Percentiles rank a stretch among this genome's conserved stretches.
phyloP scores from a whole-genome alignment of 129 eudicot genomes.

The Logfia minima region DNA sequence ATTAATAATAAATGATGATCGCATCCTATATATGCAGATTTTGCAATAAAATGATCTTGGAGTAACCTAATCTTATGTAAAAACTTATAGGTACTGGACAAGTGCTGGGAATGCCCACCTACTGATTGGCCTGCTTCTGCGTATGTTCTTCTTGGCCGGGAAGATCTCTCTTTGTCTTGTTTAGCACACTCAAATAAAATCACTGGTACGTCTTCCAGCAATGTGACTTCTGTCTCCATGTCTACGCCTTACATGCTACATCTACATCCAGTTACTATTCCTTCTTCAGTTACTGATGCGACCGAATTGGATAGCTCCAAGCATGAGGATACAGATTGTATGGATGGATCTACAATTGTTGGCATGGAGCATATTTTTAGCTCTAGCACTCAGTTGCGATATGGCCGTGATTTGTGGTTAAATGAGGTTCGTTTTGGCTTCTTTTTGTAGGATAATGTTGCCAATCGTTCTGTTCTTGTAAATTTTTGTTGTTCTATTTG shows the following conservation, averaged over 20 bases:
- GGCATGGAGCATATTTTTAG: conserved; percentile 98
- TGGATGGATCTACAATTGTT: conserved; percentile 76
- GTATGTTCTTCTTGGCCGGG: conserved; percentile 96
- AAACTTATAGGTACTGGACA: conserved; percentile 67
- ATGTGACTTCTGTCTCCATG: conserved; percentile 63
- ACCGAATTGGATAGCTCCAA: conserved; percentile 57
- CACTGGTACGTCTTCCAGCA: conserved; percentile 49
- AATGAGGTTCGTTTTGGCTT: conserved; percentile 67
- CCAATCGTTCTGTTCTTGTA: background rate
- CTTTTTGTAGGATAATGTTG: background rate
- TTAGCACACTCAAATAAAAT: conserved; percentile 48
- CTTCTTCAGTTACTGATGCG: conserved; percentile 76
- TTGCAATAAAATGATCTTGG: background rate
- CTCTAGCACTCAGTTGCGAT: conserved; percentile 84
- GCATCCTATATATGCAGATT: background rate
- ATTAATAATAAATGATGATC: background rate
- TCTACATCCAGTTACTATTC: conserved; percentile 88
- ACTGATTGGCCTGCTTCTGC: conserved; percentile 97
- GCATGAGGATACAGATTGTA: conserved; percentile 68
- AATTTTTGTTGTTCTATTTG: background rate
- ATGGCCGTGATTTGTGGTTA: conserved; percentile 89
- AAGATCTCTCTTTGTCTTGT: conserved; percentile 84
- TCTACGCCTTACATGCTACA: conserved; percentile 93
- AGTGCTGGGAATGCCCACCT: conserved; percentile 95
- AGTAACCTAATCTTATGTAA: background rate